A percentile compares a stretch with the other conserved stretches of the same genome.
These are phyloP conservation scores for Albugo candida DNA, from an alignment of 352 stramenopile genomes.

Conservation along the genomic window DNA sequence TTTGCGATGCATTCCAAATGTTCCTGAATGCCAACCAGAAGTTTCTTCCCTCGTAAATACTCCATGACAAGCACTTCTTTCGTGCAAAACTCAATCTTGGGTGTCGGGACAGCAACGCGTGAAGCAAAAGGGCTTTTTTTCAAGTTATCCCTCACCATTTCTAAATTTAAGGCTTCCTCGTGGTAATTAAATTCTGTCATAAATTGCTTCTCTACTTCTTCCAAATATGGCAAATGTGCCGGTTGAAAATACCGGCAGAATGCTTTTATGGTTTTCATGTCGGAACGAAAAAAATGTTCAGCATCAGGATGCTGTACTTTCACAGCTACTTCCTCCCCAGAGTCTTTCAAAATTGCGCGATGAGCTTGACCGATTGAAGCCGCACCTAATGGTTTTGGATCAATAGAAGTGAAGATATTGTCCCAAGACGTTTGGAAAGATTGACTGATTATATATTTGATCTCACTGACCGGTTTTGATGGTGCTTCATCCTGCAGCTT, in stretches of 20 bases:
- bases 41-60: constrained; percentile 74
- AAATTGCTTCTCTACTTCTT: constrained; percentile 95
- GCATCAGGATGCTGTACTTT: constrained; percentile 90
- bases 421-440: constrained; percentile 35
- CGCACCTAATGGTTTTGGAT: constrained; percentile 46
- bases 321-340: constrained; percentile 55
- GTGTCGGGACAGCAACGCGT: constrained; percentile 65
- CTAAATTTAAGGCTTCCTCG: constrained; percentile 82
- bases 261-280: constrained; percentile 92
- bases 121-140: constrained; percentile 44
- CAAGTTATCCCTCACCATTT: constrained; percentile 79
- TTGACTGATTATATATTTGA: constrained; percentile 48
- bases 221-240: constrained; percentile 81
- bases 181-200: constrained; percentile 96
- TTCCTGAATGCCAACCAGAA: constrained; percentile 76
- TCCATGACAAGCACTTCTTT: constrained; percentile 94
- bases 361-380: constrained; percentile 75
- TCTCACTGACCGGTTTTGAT: constrained; percentile 48
- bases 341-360: constrained; percentile 37
- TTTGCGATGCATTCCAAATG: constrained; percentile 80
- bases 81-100: constrained; percentile 79
- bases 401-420: constrained; percentile 41
- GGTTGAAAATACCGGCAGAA: constrained; percentile 92
- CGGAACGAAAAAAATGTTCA: constrained; percentile 86
- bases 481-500: constrained; percentile 66